Percentiles rank a stretch among this genome's conserved stretches.
Evolutionary conservation across 2,329 filamentous ascomycete genomes (phyloP).

Genomic region (Phoma sp.): DNA sequence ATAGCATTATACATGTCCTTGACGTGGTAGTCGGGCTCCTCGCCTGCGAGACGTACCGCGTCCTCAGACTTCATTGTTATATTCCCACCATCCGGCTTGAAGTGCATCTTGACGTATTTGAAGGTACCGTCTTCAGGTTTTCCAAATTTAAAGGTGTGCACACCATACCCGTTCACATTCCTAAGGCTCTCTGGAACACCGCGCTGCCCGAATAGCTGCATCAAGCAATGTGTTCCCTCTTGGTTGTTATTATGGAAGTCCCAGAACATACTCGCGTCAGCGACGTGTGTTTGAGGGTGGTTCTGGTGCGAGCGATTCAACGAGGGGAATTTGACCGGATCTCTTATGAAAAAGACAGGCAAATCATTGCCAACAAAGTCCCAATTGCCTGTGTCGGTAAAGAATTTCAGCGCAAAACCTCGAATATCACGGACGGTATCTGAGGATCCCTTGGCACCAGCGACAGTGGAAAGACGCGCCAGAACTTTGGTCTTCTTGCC

Average conservation of each 20-base stretch:
- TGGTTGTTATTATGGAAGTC: slow-evolving; percentile 53
- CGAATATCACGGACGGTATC: slow-evolving; percentile 58
- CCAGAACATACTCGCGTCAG: slow-evolving; percentile 50
- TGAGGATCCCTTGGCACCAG: slow-evolving; percentile 53
- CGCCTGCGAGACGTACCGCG: slow-evolving; percentile 43
- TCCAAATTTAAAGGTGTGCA: slow-evolving; percentile 53
- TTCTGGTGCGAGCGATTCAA: slow-evolving; percentile 47
- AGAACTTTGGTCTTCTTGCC: slow-evolving; percentile 62
- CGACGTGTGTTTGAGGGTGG: slow-evolving; percentile 43
- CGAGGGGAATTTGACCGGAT: slow-evolving; percentile 52
- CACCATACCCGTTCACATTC: slow-evolving; percentile 55
- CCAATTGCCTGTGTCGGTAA: slow-evolving; percentile 59
- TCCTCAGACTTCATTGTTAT: slow-evolving; percentile 52
- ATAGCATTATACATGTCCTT: slow-evolving; percentile 55
- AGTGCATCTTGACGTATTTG: slow-evolving; percentile 59
- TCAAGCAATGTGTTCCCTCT: slow-evolving; percentile 58
- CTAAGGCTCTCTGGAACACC: slow-evolving; percentile 57
- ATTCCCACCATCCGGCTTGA: slow-evolving; percentile 56
- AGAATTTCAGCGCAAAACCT: slow-evolving; percentile 59
- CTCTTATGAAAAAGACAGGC: slow-evolving; percentile 54
- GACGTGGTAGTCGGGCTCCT: slow-evolving; percentile 47
- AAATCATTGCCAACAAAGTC: slow-evolving; percentile 56
- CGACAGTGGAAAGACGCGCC: slow-evolving; percentile 56
- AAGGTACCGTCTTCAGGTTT: slow-evolving; percentile 52
- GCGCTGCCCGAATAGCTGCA: slow-evolving; percentile 59